These are phyloP conservation scores for Cryptococcus amylolentus DNA, from an alignment of 1,284 basidiomycete species.

Conservation along the genomic window DNA sequence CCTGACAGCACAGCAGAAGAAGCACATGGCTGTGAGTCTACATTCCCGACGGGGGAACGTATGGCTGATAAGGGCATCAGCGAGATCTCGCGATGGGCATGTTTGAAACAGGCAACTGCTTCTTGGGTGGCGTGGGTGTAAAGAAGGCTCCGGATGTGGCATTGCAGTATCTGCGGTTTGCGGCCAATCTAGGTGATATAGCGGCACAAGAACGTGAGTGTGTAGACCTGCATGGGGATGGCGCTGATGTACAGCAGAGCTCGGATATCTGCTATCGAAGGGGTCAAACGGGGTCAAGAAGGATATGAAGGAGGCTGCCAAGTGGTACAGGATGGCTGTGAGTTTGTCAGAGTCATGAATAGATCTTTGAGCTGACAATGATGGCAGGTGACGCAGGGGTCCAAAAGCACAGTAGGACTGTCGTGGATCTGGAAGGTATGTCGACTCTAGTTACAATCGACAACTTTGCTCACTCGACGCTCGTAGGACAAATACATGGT, in stretches of 20 bases:
- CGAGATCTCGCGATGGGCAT: constrained; percentile 42
- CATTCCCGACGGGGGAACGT: background rate
- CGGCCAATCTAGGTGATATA: constrained; percentile 43
- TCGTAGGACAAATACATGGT: constrained; percentile 16
- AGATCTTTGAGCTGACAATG: background rate
- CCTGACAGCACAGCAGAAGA: constrained; percentile 31
- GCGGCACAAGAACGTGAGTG: constrained; percentile 47
- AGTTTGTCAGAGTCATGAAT: constrained; percentile 1
- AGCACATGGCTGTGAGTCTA: constrained; percentile 32
- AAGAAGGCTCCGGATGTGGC: constrained; percentile 42
- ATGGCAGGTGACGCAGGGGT: constrained; percentile 30
- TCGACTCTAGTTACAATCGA: background rate
- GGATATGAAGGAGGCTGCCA: constrained; percentile 49
- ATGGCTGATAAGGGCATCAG: constrained; percentile 11
- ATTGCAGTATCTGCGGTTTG: constrained; percentile 43
- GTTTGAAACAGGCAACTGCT: constrained; percentile 47
- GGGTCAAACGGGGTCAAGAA: constrained; percentile 44
- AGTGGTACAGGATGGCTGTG: constrained; percentile 48
- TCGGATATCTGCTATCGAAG: constrained; percentile 45
- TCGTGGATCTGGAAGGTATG: constrained; percentile 51
- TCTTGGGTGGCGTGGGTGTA: constrained; percentile 45
- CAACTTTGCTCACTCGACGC: background rate
- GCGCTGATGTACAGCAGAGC: constrained; percentile 24
- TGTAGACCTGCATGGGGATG: background rate
- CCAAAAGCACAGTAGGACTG: constrained; percentile 41